phyloP scores from a whole-genome alignment of 768 basidiomycete genomes.

The Macrocybe gigantea region DNA sequence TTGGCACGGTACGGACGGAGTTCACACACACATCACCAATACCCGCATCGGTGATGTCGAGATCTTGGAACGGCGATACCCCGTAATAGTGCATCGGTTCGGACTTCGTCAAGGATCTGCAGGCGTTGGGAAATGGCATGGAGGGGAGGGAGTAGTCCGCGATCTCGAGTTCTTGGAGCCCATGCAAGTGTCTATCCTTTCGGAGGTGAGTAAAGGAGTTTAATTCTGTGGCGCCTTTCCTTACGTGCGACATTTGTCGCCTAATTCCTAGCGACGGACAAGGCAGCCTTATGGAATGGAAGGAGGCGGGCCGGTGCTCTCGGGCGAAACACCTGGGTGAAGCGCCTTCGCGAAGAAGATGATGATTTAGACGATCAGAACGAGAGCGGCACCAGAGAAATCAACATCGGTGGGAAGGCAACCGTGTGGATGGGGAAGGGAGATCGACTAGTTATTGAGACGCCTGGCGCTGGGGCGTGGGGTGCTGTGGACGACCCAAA shows the following conservation, averaged over 20 bases:
- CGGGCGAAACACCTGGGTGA: conserved; percentile 88
- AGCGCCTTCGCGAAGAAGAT: conserved; percentile 57
- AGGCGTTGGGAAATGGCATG: conserved; percentile 66
- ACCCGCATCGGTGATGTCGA: conserved; percentile 93
- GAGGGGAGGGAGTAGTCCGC: conserved; percentile 81
- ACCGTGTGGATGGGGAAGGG: conserved; percentile 87
- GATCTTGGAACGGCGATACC: conserved; percentile 89
- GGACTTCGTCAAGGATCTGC: conserved; percentile 65
- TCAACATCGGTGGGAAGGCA: conserved; percentile 89
- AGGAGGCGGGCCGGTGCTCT: conserved; percentile 66
- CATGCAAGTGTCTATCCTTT: conserved; percentile 84
- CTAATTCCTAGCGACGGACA: conserved; percentile 58
- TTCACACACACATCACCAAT: conserved; percentile 92
- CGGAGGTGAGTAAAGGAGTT: conserved; percentile 51
- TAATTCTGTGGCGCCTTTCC: not conserved
- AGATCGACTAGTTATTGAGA: conserved; percentile 75
- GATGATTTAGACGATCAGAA: conserved; percentile 52
- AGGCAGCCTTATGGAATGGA: conserved; percentile 83
- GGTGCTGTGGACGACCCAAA: conserved; percentile 34
- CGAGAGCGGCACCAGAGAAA: conserved; percentile 37
- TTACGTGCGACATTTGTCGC: not conserved
- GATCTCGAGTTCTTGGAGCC: conserved; percentile 79
- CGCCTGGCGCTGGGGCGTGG: conserved; percentile 91
- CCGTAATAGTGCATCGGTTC: conserved; percentile 83
- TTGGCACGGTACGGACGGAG: conserved; percentile 92